Conservation (phyloP, 306 rosid species). For the Malus sylvestris region DNA sequence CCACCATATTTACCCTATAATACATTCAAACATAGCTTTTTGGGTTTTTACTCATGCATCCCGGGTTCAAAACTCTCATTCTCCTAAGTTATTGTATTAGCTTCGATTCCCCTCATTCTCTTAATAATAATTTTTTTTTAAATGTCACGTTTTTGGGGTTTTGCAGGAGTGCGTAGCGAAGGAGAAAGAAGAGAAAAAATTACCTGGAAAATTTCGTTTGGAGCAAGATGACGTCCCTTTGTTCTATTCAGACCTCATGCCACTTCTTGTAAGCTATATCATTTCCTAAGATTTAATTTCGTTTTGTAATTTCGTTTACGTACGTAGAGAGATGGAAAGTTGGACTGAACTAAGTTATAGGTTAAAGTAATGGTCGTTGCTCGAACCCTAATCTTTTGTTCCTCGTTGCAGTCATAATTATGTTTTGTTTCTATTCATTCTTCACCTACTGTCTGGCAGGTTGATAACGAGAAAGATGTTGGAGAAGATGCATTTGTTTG, state of each 20-base stretch:
- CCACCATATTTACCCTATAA: too few species aligned
- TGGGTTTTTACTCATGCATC: too few species aligned
- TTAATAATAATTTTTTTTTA: too few species aligned
- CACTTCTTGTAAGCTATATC: constrained; percentile 65
- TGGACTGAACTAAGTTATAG: not conserved
- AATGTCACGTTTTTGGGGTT: constrained; percentile 7
- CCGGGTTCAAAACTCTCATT: accelerated
- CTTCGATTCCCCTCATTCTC: too few species aligned
- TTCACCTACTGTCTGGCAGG: constrained; percentile 31
- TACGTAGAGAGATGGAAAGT: not conserved
- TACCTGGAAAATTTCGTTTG: constrained; percentile 1
- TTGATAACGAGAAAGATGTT: constrained; percentile 47
- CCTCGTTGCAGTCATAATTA: not conserved
- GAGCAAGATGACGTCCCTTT: constrained; percentile 73
- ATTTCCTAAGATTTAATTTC: not conserved
- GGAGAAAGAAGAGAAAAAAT: constrained; percentile 63
- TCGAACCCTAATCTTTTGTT: not conserved
- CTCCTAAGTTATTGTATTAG: too few species aligned
- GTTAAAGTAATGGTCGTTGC: not conserved
- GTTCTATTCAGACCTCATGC: constrained; percentile 90
- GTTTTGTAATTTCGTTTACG: not conserved
- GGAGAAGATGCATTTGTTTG: constrained; percentile 95
- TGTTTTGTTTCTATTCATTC: constrained; percentile 5
- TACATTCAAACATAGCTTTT: too few species aligned
- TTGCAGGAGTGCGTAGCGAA: constrained; percentile 62